Evolutionary conservation across 768 basidiomycete genomes (phyloP), one percentile per base, ranked within the genome.

Genomic region (Mycena polygramma): DNA sequence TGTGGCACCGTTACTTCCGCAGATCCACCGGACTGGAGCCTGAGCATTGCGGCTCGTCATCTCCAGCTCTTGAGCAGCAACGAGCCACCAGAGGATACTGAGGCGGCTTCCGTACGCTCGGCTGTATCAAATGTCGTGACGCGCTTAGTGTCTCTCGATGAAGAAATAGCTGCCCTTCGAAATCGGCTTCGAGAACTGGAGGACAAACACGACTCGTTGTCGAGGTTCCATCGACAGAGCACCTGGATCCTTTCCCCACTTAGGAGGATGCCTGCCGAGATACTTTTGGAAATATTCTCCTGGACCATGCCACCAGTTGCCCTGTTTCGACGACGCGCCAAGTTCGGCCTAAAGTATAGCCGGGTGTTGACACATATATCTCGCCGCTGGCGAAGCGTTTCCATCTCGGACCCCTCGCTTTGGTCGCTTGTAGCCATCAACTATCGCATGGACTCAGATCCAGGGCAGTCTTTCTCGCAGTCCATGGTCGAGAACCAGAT

Each of bases 311-410:
- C 30, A 30, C 30, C 30, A 30, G 26, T 7, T 46, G 35, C 59
- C 59, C 11, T 20, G 17, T 4, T 15, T 19, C 45, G 19, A 46
- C 7, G 19, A 15, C 14, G 19, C 45, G 19, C 14, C 14, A 19
- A 49, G 14, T 24, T 52, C 24, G 19, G 30, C 8, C 6, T 43
- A 24, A 20, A 17, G 43, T 13, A 17, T 17, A 63, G 49, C 39
- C 51, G 55, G 43, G n/a, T 65, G 11, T 41, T 63, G 24, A 43
- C 63, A 9, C 63, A 65, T 15, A 20, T 57, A 43, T 30, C 45
- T 55, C 9, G 35, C 26, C 55, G 30, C 24, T 65, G 63, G 63
- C 8, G 53, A 39, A 24, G 9, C 7, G 37, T 63, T 14, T 22
- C 51, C n/a, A 41, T 55, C 15, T 55, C 43, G 20, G 30, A 22